These are phyloP conservation scores for Leishmania braziliensis DNA, from an alignment of 208 protist species.

Conservation along the genomic window DNA sequence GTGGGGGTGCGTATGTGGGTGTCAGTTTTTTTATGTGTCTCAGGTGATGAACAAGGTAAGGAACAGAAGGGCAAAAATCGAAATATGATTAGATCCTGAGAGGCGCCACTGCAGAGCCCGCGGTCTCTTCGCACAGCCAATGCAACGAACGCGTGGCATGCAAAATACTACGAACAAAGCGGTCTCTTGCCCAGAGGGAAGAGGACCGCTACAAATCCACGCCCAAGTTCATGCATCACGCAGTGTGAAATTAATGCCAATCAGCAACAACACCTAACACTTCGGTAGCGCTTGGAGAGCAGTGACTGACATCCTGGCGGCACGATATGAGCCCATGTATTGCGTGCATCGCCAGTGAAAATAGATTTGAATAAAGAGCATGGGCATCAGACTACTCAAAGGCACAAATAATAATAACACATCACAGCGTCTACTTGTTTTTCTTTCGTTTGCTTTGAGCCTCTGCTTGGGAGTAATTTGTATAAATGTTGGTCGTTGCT, in stretches of 20 bases:
- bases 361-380: not conserved
- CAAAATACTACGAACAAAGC: not conserved
- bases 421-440: not conserved
- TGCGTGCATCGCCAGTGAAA: not conserved
- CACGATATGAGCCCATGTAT: not conserved
- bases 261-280: not conserved
- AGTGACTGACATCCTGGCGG: not conserved
- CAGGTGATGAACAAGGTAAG: not conserved
- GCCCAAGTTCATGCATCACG: no score
- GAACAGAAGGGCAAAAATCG: not conserved
- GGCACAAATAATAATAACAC: not conserved
- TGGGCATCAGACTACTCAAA: not conserved
- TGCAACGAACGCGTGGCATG: no score
- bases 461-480: not conserved
- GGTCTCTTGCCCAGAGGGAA: not conserved
- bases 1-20: not conserved
- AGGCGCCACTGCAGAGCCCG: no score
- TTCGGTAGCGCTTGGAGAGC: not conserved
- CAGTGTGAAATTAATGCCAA: no score
- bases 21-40: not conserved
- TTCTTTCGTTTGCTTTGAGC: not conserved
- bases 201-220: no score
- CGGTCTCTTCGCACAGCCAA: not conserved
- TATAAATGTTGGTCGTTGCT: not conserved
- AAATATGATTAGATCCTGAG: not conserved